phyloP scores from a whole-genome alignment of 495 filamentous ascomycete genomes.

The Cercophora scortea region DNA sequence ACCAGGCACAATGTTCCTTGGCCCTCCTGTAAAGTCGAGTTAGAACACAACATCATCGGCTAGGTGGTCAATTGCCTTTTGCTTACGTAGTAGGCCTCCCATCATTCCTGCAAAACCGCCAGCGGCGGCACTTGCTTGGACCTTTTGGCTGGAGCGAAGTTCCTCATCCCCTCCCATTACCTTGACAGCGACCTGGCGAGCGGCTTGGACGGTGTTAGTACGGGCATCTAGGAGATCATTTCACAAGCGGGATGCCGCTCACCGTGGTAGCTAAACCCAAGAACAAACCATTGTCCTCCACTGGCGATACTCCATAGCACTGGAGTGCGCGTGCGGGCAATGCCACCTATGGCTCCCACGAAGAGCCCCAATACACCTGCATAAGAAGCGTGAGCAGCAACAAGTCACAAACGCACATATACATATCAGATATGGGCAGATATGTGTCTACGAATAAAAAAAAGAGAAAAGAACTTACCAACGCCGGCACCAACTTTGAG shows the following conservation, averaged over 20 bases:
- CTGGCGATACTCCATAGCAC: slow-evolving; percentile 66
- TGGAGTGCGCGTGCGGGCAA: slow-evolving; percentile 55
- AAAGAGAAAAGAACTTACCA: slow-evolving; percentile 11
- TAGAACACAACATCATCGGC: slow-evolving; percentile 6
- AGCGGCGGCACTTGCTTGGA: slow-evolving; percentile 57
- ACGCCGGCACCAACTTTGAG: slow-evolving; percentile 20
- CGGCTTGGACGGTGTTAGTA: slow-evolving; percentile 21
- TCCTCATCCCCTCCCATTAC: slow-evolving; percentile 38
- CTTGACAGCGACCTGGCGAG: slow-evolving; percentile 25
- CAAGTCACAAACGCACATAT: no score
- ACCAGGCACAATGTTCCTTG: slow-evolving; percentile 35
- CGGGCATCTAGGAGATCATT: background rate
- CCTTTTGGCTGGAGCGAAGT: slow-evolving; percentile 41
- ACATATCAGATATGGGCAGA: background rate
- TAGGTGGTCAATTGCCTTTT: background rate
- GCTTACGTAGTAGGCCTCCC: slow-evolving; percentile 58
- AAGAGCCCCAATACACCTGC: slow-evolving; percentile 64
- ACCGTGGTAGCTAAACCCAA: slow-evolving; percentile 77
- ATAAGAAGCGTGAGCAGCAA: background rate
- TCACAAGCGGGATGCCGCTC: slow-evolving; percentile 2
- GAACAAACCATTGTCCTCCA: slow-evolving; percentile 70
- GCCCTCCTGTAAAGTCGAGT: slow-evolving; percentile 26
- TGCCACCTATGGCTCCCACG: slow-evolving; percentile 59
- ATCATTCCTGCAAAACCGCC: slow-evolving; percentile 63
- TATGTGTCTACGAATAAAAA: background rate